Base-by-base conservation (phyloP, 345 rosid genomes). In the Syzygium jambos region DNA sequence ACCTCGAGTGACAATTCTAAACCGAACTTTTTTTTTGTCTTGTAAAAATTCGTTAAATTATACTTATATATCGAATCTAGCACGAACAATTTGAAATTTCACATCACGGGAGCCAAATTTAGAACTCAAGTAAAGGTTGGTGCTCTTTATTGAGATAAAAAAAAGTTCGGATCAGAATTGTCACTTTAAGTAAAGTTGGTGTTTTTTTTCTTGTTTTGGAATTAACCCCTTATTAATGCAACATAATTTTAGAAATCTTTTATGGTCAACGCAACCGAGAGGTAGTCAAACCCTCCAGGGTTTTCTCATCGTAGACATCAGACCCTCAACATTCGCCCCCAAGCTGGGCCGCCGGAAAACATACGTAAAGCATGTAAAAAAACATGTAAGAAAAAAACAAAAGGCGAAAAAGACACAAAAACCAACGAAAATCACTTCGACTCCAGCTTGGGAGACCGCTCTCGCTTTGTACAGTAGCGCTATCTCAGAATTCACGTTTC, bases 11-110 rank as follows among this genome's bases (percentile, higher is more conserved):
- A 43, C 1, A 43, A 43, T 43, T 43, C 46, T 43, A 7, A 43
- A 1, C 46, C 46, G 46, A 5, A 1, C 46, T 4, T 43, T 6
- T 43, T 43, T 43, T 43, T 43, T 43, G 46, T 43, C 46, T 43
- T 1, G 6, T 43, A 43, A 43, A 43, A 43, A 5, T 1, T 43
- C 46, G 6, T 43, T 1, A 43, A 43, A 1, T 43, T 43, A 1
- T 1, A 43, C 7, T 43, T 43, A 43, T 1, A 43, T 43, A 6
- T 6, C 0, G 1, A 43, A 43, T 43, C 7, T 43, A 1, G 1
- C 7, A 6, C 1, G 46, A 43, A 43, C 46, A 43, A 43, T 43
- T 43, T 43, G 46, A 6, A 43, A 43, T 43, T 43, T 43, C 46
- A 43, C 46, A 43, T 1, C 1, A 43, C 7, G 46, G 46, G 46